Percentiles rank a stretch among this genome's conserved stretches.
Conservation (phyloP, 1,139 yeast species). For the Taphrina confusa region DNA sequence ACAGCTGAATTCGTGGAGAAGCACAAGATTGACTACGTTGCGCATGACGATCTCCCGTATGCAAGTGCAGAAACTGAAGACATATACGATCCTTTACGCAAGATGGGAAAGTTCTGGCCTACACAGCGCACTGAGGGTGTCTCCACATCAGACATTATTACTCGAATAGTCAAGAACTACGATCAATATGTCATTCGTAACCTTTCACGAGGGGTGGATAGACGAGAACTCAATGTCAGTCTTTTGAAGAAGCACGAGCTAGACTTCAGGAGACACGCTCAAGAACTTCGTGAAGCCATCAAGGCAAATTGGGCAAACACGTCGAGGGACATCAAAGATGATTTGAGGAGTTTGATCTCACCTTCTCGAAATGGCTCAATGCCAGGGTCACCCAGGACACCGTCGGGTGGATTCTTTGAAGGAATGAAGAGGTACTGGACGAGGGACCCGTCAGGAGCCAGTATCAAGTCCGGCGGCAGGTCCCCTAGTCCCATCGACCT, state of each 20-base stretch:
- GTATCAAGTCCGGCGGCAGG: constrained; percentile 5
- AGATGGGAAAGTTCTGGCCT: constrained; percentile 82
- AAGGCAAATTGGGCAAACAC: constrained; percentile 35
- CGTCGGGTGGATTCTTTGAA: constrained; percentile 21
- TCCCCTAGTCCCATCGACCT: constrained; percentile 32
- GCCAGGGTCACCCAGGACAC: constrained; percentile 31
- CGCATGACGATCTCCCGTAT: constrained; percentile 96
- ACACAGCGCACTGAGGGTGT: constrained; percentile 97
- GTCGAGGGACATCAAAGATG: constrained; percentile 34
- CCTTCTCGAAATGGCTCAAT: constrained; percentile 17
- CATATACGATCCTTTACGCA: constrained; percentile 87
- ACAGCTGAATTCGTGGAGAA: constrained; percentile 74
- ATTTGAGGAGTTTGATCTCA: constrained; percentile 23
- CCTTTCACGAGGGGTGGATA: constrained; percentile 94
- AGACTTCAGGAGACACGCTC: constrained; percentile 86
- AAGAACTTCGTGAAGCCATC: constrained; percentile 66
- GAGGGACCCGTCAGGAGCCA: constrained; percentile 18
- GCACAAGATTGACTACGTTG: constrained; percentile 90
- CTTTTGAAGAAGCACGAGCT: constrained; percentile 97
- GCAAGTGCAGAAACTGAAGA: constrained; percentile 78
- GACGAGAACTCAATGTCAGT: constrained; percentile 92
- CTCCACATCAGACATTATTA: constrained; percentile 92
- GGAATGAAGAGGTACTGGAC: constrained; percentile 33
- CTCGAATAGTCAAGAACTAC: constrained; percentile 90
- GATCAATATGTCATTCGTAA: constrained; percentile 95